A percentile compares a stretch with the other conserved stretches of the same genome.
Evolutionary conservation across 2,329 filamentous ascomycete species (phyloP).

Genomic region (Drechslera avenae): DNA sequence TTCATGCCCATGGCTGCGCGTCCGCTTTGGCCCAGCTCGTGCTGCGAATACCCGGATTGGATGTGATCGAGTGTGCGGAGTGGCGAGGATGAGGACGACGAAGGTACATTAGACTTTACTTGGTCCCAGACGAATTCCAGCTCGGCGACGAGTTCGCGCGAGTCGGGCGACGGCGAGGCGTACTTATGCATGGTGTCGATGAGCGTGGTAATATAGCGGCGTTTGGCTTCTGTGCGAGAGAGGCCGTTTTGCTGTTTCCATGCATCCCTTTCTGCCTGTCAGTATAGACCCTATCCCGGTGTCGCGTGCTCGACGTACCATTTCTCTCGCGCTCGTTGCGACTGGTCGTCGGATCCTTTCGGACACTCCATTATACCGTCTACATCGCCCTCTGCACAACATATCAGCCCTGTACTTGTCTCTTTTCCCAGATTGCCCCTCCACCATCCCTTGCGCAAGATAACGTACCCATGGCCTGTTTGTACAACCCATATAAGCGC

Average conservation of each 20-base stretch:
- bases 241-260: slow-evolving; percentile 89
- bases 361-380: slow-evolving; percentile 92
- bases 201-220: slow-evolving; percentile 87
- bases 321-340: slow-evolving; percentile 65
- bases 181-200: slow-evolving; percentile 98
- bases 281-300: neutral
- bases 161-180: slow-evolving; percentile 82
- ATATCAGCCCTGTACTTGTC: slow-evolving; percentile 18
- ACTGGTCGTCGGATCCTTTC: slow-evolving; percentile 55
- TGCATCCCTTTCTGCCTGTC: slow-evolving; percentile 68
- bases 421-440: neutral
- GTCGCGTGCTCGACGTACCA: slow-evolving; percentile 66
- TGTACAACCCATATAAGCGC: slow-evolving; percentile 96
- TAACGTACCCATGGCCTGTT: slow-evolving; percentile 82
- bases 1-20: slow-evolving; percentile 34
- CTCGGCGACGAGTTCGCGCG: slow-evolving; percentile 84
- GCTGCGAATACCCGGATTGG: slow-evolving; percentile 31
- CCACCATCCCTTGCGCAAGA: neutral
- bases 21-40: slow-evolving; percentile 51
- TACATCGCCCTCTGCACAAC: slow-evolving; percentile 78
- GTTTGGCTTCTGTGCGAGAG: slow-evolving; percentile 89
- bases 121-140: slow-evolving; percentile 99
- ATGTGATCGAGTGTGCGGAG: slow-evolving; percentile 45
- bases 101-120: slow-evolving; percentile 80
- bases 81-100: slow-evolving; percentile 59